These are phyloP conservation scores for Hypoxylon sp. DNA, from an alignment of 2,329 filamentous ascomycete genomes.

Conservation along the genomic window DNA sequence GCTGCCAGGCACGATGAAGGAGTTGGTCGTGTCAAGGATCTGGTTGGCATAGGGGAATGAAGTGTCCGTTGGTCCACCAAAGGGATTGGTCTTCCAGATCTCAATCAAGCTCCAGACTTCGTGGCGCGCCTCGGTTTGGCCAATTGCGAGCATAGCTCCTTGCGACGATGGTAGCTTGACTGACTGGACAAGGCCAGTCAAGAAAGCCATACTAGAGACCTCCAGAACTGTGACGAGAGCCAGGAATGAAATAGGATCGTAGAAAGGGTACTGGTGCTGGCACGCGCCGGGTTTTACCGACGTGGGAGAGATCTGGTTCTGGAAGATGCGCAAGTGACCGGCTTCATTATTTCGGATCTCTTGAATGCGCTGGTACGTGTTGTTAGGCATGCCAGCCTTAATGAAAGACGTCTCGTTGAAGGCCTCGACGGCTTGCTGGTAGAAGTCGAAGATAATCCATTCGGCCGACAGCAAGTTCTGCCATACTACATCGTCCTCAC, in stretches of 20 bases:
- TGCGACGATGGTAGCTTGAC: slow-evolving; percentile 54
- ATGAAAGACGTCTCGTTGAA: slow-evolving; percentile 57
- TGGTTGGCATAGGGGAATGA: slow-evolving; percentile 60
- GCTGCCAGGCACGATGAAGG: slow-evolving; percentile 46
- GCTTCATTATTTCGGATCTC: slow-evolving; percentile 64
- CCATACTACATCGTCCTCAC: slow-evolving; percentile 59
- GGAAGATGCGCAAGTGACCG: slow-evolving; percentile 62
- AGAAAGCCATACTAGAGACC: slow-evolving; percentile 58
- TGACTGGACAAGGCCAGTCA: slow-evolving; percentile 56
- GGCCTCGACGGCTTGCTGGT: slow-evolving; percentile 58
- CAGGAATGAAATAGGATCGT: slow-evolving; percentile 44
- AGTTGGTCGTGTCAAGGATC: slow-evolving; percentile 57
- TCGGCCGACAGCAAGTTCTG: slow-evolving; percentile 62
- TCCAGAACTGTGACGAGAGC: slow-evolving; percentile 57
- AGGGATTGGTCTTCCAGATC: slow-evolving; percentile 58
- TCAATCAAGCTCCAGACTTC: slow-evolving; percentile 60
- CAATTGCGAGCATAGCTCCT: slow-evolving; percentile 57
- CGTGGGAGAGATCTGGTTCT: slow-evolving; percentile 59
- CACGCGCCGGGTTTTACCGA: slow-evolving; percentile 58
- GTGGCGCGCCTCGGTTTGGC: slow-evolving; percentile 58
- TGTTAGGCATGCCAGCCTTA: slow-evolving; percentile 54
- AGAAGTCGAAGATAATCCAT: slow-evolving; percentile 63
- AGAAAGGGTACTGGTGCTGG: slow-evolving; percentile 45
- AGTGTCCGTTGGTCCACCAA: slow-evolving; percentile 60
- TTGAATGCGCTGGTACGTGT: slow-evolving; percentile 52